Evolutionary conservation across 2,329 filamentous ascomycete genomes (phyloP).

Genomic region (Akanthomyces muscarius): DNA sequence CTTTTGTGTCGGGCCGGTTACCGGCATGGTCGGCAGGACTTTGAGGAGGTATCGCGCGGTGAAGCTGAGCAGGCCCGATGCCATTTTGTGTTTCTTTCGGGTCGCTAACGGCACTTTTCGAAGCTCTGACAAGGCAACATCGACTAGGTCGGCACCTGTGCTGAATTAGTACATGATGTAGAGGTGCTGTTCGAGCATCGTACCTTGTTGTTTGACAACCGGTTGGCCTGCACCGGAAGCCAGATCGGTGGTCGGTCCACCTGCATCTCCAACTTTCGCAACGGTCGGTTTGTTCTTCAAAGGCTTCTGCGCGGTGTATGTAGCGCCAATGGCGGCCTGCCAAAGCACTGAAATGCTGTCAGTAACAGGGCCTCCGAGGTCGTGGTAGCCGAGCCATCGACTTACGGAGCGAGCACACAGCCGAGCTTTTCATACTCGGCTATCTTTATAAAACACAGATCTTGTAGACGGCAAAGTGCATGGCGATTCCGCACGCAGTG

Average conservation of each 20-base stretch:
- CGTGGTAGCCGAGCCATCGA: constrained; percentile 8
- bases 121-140: constrained; percentile 48
- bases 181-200: constrained; percentile 17
- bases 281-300: constrained; percentile 29
- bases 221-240: constrained; percentile 26
- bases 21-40: constrained; percentile 47
- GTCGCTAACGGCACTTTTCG: constrained; percentile 45
- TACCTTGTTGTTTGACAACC: constrained; percentile 37
- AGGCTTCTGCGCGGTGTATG: constrained; percentile 38
- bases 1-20: constrained; percentile 40
- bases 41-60: constrained; percentile 43
- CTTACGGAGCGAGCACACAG: constrained; percentile 43
- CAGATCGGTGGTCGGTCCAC: constrained; percentile 30
- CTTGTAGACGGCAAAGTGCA: background rate
- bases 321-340: constrained; percentile 39
- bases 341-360: constrained; percentile 40
- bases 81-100: constrained; percentile 41
- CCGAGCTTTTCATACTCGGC: constrained; percentile 17
- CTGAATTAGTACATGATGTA: constrained; percentile 19
- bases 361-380: constrained; percentile 19
- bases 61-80: constrained; percentile 40
- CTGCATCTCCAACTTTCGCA: constrained; percentile 30
- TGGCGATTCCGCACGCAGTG: constrained; percentile 8
- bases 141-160: constrained; percentile 50
- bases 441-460: background rate